Percentiles rank a stretch among this genome's conserved stretches.
phyloP scores from a whole-genome alignment of 2,329 filamentous ascomycete genomes.

The Neophaeococcomyces mojaviensis region DNA sequence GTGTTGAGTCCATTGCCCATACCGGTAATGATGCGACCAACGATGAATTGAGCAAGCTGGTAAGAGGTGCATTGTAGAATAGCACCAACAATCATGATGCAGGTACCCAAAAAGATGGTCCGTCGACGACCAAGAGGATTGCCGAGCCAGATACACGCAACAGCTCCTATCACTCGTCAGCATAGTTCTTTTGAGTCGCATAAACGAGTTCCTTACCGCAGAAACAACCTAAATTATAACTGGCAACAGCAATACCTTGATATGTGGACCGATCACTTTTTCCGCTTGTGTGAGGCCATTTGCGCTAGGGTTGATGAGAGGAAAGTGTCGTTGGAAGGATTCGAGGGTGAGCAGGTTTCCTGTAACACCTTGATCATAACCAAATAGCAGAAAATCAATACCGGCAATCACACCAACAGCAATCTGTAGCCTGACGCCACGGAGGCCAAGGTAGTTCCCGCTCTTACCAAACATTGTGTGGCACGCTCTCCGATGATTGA shows the following conservation, averaged over 20 bases:
- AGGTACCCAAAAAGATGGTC: conserved; percentile 33
- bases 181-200: neutral
- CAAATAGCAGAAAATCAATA: conserved; percentile 19
- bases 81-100: conserved; percentile 40
- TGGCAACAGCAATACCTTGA: conserved; percentile 27
- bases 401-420: conserved; percentile 63
- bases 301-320: conserved; percentile 38
- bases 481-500: neutral
- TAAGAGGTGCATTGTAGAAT: conserved; percentile 35
- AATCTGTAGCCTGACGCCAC: conserved; percentile 58
- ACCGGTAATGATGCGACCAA: conserved; percentile 44
- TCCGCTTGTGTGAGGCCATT: conserved; percentile 11
- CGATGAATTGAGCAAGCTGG: conserved; percentile 35
- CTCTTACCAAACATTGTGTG: conserved; percentile 8
- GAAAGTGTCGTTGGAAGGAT: conserved; percentile 51
- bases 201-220: conserved; percentile 23
- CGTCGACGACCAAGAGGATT: conserved; percentile 41
- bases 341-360: conserved; percentile 65
- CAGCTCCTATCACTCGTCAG: conserved; percentile 27
- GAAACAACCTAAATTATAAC: conserved; percentile 46
- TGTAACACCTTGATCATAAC: conserved; percentile 50
- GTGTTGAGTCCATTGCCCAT: conserved; percentile 27
- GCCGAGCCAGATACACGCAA: conserved; percentile 45
- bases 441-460: conserved; percentile 53
- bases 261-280: conserved; percentile 11